Percentiles rank a stretch among this genome's conserved stretches.
phyloP scores from a whole-genome alignment of 805 yeast species.

The Candida arabinofermentans region DNA sequence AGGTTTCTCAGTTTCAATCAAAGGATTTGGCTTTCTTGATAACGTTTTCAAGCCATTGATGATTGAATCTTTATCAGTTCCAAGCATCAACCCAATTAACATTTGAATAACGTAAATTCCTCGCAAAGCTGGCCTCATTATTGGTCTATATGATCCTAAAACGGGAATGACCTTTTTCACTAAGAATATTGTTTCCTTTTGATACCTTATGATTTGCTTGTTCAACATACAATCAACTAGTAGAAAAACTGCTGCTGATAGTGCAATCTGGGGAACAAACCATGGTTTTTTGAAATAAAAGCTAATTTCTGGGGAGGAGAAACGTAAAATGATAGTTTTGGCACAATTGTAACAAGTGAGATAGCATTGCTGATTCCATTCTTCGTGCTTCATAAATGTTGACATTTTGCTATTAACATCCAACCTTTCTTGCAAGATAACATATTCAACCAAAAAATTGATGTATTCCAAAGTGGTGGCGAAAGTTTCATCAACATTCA shows the following conservation, averaged over 20 bases:
- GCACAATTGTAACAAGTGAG: constrained; percentile 22
- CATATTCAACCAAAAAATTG: constrained; percentile 14
- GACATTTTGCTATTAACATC: constrained; percentile 30
- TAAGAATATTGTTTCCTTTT: constrained; percentile 11
- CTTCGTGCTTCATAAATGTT: constrained; percentile 19
- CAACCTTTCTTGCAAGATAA: constrained; percentile 21
- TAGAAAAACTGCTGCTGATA: constrained; percentile 26
- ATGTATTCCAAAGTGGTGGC: constrained; percentile 13
- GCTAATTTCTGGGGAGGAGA: constrained; percentile 14
- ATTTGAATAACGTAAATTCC: constrained; percentile 27
- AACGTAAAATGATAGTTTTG: constrained; percentile 12
- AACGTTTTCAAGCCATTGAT: constrained; percentile 9
- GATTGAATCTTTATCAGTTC: constrained; percentile 9
- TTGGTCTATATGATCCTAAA: constrained; percentile 20
- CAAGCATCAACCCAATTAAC: constrained; percentile 16
- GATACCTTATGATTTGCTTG: constrained; percentile 15
- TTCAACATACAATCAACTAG: constrained; percentile 27
- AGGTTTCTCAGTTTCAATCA: background rate
- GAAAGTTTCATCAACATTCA: constrained; percentile 10
- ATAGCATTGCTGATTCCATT: constrained; percentile 23
- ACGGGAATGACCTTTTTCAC: constrained; percentile 18
- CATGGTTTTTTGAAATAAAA: constrained; percentile 20
- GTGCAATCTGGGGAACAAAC: constrained; percentile 21
- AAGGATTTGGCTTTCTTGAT: constrained; percentile 2
- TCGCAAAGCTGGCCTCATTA: constrained; percentile 28